These are phyloP conservation scores for Ophiobolus disseminans DNA, from an alignment of 2,329 filamentous ascomycete genomes.

Conservation along the genomic window DNA sequence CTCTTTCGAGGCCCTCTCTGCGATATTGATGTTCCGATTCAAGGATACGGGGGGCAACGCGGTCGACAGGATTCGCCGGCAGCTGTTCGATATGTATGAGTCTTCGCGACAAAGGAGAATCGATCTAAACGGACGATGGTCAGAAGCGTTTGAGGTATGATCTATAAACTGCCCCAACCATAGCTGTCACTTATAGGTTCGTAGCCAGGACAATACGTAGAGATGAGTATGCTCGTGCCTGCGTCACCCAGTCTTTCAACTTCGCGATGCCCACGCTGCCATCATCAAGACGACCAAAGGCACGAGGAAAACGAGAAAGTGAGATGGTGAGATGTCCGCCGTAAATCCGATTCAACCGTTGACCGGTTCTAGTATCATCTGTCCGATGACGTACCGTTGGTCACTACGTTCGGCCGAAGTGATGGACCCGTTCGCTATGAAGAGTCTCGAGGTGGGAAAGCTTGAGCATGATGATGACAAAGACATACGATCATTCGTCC, in stretches of 20 bases:
- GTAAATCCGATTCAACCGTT: background rate
- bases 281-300: background rate
- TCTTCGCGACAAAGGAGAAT: background rate
- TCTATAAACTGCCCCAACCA: background rate
- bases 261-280: background rate
- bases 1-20: constrained; percentile 4
- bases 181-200: background rate
- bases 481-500: no score
- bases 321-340: background rate
- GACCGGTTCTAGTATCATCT: background rate
- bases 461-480: no score
- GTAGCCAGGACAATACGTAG: constrained; percentile 3
- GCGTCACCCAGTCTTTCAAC: background rate
- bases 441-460: no score
- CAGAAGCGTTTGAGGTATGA: background rate
- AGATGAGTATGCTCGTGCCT: constrained; percentile 1
- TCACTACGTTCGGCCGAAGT: background rate
- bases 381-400: constrained; percentile 1
- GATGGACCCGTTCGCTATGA: background rate
- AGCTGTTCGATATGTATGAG: constrained; percentile 2
- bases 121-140: background rate
- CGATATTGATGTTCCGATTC: background rate
- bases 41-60: background rate
- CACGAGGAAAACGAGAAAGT: background rate
- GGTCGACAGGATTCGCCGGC: background rate